Base-by-base conservation (phyloP, 768 basidiomycete genomes). In the Exsudoporus frostii region DNA sequence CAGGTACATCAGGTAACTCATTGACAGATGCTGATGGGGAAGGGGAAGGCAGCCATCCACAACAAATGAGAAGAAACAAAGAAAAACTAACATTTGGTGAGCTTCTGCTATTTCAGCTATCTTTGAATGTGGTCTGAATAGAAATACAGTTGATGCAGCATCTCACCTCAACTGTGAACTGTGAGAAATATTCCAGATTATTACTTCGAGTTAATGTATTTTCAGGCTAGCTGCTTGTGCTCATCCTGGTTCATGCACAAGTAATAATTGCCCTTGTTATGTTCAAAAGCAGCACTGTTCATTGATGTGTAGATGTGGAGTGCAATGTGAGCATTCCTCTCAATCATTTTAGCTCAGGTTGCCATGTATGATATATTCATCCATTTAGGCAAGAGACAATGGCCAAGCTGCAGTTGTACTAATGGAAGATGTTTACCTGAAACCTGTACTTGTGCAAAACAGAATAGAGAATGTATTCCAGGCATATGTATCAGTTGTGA, bases 381-480 rank as follows among this genome's bases (percentile, higher is more conserved):
- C 33, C 2, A 30, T 40, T 7, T 8, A 64, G 59, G 62, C 44
- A 14, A 29, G 22, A 69, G 53, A 46, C 54, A 57, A 14, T 58
- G 52, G 45, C 32, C 48, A 48, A 45, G 55, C 14, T 64, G 58
- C 39, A 59, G 5, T 19, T 56, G 56, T 40, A 9, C 27, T 4
- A 48, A 19, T 53, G 81, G 81, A 34, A 63, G 64, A 52, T 65
- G 63, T 37, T 27, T 22, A 10, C 7, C 5, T 1, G 37, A 44
- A 0, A 50, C 32, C 4, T 84, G 82, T 57, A 34, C 60, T 1
- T 84, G 83, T 64, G 47, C 32, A 1, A 45, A 34, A 7, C 24
- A 60, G 0, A 38, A 25, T 0, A 69, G 78, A 44, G 82, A 84
- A 61, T 85, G 83, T 55, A 73, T 79, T 53, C 82, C 82, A 17